Evolutionary conservation across 1,139 yeast species (phyloP).

Genomic region (Debaryomyces robertsiae): DNA sequence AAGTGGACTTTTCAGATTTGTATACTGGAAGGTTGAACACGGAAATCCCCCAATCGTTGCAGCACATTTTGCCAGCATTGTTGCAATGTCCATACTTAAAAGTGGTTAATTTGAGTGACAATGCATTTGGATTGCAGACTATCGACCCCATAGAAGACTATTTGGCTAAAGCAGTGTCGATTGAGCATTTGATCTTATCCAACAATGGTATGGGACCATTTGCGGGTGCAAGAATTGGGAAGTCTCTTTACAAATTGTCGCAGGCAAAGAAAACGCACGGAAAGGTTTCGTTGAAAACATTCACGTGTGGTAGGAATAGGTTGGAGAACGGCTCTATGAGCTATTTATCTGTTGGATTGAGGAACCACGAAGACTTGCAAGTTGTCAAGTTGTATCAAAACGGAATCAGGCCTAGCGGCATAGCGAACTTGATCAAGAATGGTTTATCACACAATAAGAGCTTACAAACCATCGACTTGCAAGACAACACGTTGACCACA

Average conservation of each 20-base stretch:
- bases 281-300: slow-evolving; percentile 63
- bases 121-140: slow-evolving; percentile 95
- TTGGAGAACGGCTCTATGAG: slow-evolving; percentile 91
- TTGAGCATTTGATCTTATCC: slow-evolving; percentile 83
- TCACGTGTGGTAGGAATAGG: slow-evolving; percentile 95
- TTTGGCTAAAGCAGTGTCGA: slow-evolving; percentile 71
- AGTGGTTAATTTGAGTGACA: slow-evolving; percentile 84
- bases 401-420: slow-evolving; percentile 95
- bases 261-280: slow-evolving; percentile 54
- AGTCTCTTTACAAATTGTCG: slow-evolving; percentile 76
- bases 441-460: slow-evolving; percentile 67
- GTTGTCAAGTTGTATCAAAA: slow-evolving; percentile 86
- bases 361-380: slow-evolving; percentile 72
- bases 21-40: slow-evolving; percentile 94
- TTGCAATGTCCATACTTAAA: slow-evolving; percentile 67
- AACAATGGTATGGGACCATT: slow-evolving; percentile 98
- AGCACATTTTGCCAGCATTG: slow-evolving; percentile 70
- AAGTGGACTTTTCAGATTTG: slow-evolving; percentile 84
- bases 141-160: slow-evolving; percentile 85
- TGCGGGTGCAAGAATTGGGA: slow-evolving; percentile 93
- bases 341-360: slow-evolving; percentile 73
- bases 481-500: slow-evolving; percentile 92
- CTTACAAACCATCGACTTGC: slow-evolving; percentile 77
- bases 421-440: slow-evolving; percentile 67
- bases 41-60: slow-evolving; percentile 87